Evolutionary conservation across 805 yeast species (phyloP), one percentile per base, ranked within the genome.

Genomic region (Saturnispora saitoi): DNA sequence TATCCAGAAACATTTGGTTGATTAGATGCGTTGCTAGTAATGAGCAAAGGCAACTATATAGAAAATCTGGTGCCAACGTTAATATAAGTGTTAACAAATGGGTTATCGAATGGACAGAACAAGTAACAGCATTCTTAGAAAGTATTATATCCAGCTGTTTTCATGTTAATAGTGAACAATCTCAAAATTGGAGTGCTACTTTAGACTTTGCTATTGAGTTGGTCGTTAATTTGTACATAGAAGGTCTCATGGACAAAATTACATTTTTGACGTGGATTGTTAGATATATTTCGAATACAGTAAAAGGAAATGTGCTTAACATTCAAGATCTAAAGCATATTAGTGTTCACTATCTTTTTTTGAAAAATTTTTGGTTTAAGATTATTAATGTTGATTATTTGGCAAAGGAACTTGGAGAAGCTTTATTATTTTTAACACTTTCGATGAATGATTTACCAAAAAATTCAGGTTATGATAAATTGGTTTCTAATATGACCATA

Each of bases 61-160:
- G 86, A 40, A 78, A 76, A 52, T 48, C 34, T 12, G 43, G 41
- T 7, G 29, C 50, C n/a, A 30, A 54, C 15, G 41, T 48, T 2
- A 57, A 51, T n/a, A 50, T 62, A 1, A 67, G 71, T n/a, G 84
- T 81, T 50, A 62, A 67, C 22, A 77, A 73, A 43, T 83, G 96
- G 88, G 70, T 83, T 17, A 78, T 77, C 50, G 96, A 88, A 60
- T 91, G 98, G 98, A 86, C 97, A 0, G 85, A 81, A 38, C 95
- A 86, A 54, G 80, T 90, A 14, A 72, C 80, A 3, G 80, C 77
- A 48, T 84, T 72, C 55, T 56, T 82, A 11, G 79, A 75, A 52
- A 71, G 72, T 53, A 69, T 75, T 24, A 69, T 81, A 22, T 68
- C 70, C 39, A 77, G 73, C 14, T 67, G 68, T 56, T 63, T 60